A percentile compares a stretch with the other conserved stretches of the same genome.
phyloP scores from a whole-genome alignment of 1,139 yeast species.

The Schwanniomyces etchellsii region DNA sequence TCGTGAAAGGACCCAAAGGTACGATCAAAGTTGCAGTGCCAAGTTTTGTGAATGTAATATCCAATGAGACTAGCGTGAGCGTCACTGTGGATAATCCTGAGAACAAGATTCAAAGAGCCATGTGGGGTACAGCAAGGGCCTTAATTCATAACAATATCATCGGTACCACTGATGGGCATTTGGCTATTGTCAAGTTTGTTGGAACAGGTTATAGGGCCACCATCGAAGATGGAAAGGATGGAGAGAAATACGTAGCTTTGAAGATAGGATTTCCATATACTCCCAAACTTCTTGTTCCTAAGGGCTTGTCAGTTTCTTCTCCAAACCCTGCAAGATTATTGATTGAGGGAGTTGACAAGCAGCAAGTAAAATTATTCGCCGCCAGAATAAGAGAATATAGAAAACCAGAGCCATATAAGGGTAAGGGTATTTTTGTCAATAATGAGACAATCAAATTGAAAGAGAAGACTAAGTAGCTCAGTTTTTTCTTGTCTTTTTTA shows the following conservation, averaged over 20 bases:
- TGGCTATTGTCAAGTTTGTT: slow-evolving; percentile 80
- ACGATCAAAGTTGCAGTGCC: slow-evolving; percentile 61
- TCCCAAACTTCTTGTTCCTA: slow-evolving; percentile 75
- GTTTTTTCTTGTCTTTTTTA: background rate
- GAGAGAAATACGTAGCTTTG: slow-evolving; percentile 58
- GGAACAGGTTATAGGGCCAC: slow-evolving; percentile 97
- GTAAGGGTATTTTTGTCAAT: slow-evolving; percentile 93
- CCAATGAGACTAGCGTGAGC: slow-evolving; percentile 30
- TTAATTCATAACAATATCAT: slow-evolving; percentile 68
- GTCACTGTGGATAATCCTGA: slow-evolving; percentile 55
- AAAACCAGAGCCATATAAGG: slow-evolving; percentile 98
- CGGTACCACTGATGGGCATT: slow-evolving; percentile 92
- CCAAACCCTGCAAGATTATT: slow-evolving; percentile 88
- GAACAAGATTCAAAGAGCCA: slow-evolving; percentile 67
- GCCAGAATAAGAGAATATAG: slow-evolving; percentile 80
- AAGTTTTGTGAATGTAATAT: slow-evolving; percentile 51
- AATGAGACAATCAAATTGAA: slow-evolving; percentile 87
- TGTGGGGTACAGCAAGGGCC: slow-evolving; percentile 96
- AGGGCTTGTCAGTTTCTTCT: slow-evolving; percentile 63
- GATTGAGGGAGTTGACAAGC: slow-evolving; percentile 84
- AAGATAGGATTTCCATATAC: slow-evolving; percentile 71
- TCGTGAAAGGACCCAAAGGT: slow-evolving; percentile 83
- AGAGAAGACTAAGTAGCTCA: slow-evolving; percentile 74
- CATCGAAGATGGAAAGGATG: slow-evolving; percentile 49
- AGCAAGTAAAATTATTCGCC: slow-evolving; percentile 82